Base-by-base conservation (phyloP, 2,329 filamentous ascomycete species). In the Penicillium rolfsii region DNA sequence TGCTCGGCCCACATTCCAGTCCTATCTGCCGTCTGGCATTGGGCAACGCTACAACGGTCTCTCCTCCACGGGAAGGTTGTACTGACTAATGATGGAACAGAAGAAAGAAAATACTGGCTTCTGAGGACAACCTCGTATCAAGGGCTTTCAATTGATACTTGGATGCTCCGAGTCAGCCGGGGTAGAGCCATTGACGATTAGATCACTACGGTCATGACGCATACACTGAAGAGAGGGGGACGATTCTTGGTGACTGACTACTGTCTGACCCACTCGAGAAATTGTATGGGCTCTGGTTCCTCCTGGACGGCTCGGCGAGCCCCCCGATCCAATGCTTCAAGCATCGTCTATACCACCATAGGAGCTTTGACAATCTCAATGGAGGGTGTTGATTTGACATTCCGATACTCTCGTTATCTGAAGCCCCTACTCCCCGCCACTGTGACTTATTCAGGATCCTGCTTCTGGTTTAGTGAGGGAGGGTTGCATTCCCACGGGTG, bases 401-500 rank as follows among this genome's bases (percentile, higher is more conserved):
- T 50, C 58, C 52, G 35, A 56, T 55, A 36, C 9, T 43, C 24
- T 28, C 43, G 35, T 22, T 58, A 11, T 14, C 35, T 36, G 5
- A 16, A 5, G 35, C 53, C 64, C 53, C 61, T 49, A 58, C 57
- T 62, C 68, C 71, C 71, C 68, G 64, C 71, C 66, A 65, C 61
- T 55, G 48, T 55, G 61, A 64, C 65, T 63, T 63, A 69, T 71
- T 66, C 69, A 67, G 69, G 62, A 55, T 50, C 38, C 38, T 72
- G 74, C 57, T 74, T 76, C 67, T 64, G 70, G 75, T 49, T 65
- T 73, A 74, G 71, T 67, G 60, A 66, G 48, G 35, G 60, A 64
- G 61, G 67, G 72, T 73, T 73, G 63, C 74, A 77, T 77, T 77
- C 71, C 67, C 60, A 40, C 58, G 58, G 63, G 73, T 76, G 75